Evolutionary conservation across 2,329 filamentous ascomycete species (phyloP), one percentile per base, ranked within the genome.

Genomic region (Metarhizium rileyi): DNA sequence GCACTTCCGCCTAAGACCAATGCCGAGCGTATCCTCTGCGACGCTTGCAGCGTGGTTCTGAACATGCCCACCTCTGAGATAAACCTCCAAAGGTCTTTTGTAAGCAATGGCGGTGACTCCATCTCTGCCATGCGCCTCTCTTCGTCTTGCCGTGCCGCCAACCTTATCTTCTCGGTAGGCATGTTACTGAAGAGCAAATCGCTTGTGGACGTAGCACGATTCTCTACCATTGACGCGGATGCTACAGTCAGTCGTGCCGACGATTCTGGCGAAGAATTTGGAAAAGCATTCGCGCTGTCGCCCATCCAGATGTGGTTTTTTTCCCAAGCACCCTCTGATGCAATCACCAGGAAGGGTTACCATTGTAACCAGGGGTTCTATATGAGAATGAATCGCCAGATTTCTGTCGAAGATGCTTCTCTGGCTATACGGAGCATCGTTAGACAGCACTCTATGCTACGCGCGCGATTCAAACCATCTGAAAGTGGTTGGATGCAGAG

Each of bases 101-200:
- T 71, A 16, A 55, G 56, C 4, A 57, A 72, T 0, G 71, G 71
- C 3, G 71, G 71, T 3, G 70, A 74, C 45, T 73, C 70, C 8
- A 71, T 74, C 30, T 58, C 59, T 2, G 70, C 71, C 2, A 74
- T 74, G 60, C 62, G 65, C 8, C 59, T 72, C 16, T 62, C 66
- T 4, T 70, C 75, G n/a, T 57, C 61, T 4, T 67, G 64, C 30
- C 62, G 63, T 9, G 58, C 61, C 8, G 58, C 59, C 3, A 59
- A 58, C 1, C 50, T 69, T 1, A 46, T 52, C 23, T 50, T 69
- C 9, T 60, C 63, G 0, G 64, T 70, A 22, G 55, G 56, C 6
- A 42, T 26, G 23, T 18, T 50, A 9, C 20, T 50, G 7, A 46
- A 36, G n/a, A 35, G 35, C 43, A 46, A 46, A 22, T 33, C 43